Base-by-base conservation (phyloP, 345 rosid genomes). In the Lepidium didymum region DNA sequence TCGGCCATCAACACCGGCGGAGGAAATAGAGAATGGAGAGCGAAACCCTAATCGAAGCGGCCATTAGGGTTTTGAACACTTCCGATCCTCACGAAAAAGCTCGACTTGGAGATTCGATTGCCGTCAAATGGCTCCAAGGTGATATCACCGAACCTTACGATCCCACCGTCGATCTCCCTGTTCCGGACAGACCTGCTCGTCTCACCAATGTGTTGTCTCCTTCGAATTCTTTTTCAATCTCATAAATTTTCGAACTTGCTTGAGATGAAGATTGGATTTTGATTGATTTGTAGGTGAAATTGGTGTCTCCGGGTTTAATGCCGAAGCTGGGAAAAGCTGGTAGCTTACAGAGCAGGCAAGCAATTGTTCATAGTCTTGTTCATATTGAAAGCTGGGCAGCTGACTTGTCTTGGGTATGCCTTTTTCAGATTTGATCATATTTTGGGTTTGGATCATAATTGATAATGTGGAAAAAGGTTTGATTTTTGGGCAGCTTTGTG, bases 281-380 rank as follows among this genome's bases (percentile, higher is more conserved):
- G 7, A 2, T 61, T 15, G 16, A 55, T 4, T 29, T 33, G 12
- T 82, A 90, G 96, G 84, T 90, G 64, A 92, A 81, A 79, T 76
- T 90, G 81, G 88, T 92, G 75, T 78, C 96, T 5, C 96, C 96
- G 7, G 74, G 93, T 79, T 77, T 84, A 62, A 90, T 90, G 98
- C 98, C 96, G 50, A 92, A 90, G 84, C 89, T 92, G 13, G 96
- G 96, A 37, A 92, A 80, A 79, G 96, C 86, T 5, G 98, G 96
- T 49, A 90, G 96, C 78, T 84, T 87, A 86, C 96, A 85, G 75
- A 89, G 96, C 62, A 85, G 96, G 72, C 96, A 84, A 84, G 92
- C 96, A 3, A 90, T 92, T 74, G 90, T 89, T 72, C 98, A 90
- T 53, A 92, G 98, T 64, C 87, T 92, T 68, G 93, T 64, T 14